These are phyloP conservation scores for Oryza glumipatula DNA, from an alignment of 176 grass and related monocot species.

Conservation along the genomic window DNA sequence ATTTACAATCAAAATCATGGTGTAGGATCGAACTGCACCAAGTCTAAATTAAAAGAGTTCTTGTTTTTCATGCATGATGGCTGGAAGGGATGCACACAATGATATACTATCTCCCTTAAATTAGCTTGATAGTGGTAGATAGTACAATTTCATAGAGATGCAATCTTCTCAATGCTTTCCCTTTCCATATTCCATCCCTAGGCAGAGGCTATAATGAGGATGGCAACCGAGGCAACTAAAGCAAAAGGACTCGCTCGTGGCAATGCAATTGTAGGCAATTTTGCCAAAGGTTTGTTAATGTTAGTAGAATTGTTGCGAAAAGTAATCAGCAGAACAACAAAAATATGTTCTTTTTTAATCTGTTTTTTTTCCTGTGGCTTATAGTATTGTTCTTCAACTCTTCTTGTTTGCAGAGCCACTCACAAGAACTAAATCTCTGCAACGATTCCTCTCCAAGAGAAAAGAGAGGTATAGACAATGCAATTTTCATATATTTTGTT, in stretches of 20 bases:
- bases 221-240: slow-evolving; percentile 33
- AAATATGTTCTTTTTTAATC: neutral
- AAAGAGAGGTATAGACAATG: slow-evolving; percentile 69
- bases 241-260: neutral
- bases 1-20: no score
- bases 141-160: neutral
- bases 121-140: no score
- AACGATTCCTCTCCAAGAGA: slow-evolving; percentile 67
- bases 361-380: no score
- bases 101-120: no score
- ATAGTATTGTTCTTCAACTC: neutral
- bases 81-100: no score
- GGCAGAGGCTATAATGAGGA: slow-evolving; percentile 60
- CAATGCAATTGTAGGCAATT: slow-evolving; percentile 13
- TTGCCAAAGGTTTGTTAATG: slow-evolving; percentile 49
- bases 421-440: slow-evolving; percentile 73
- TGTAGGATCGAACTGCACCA: no score
- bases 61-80: no score
- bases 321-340: neutral
- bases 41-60: no score
- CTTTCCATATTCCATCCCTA: slow-evolving; percentile 10
- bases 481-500: neutral
- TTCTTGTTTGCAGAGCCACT: slow-evolving; percentile 57
- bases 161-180: neutral
- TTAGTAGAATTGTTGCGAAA: neutral